phyloP scores from a whole-genome alignment of 2,329 filamentous ascomycete species.

The Pseudogymnoascus sp. region DNA sequence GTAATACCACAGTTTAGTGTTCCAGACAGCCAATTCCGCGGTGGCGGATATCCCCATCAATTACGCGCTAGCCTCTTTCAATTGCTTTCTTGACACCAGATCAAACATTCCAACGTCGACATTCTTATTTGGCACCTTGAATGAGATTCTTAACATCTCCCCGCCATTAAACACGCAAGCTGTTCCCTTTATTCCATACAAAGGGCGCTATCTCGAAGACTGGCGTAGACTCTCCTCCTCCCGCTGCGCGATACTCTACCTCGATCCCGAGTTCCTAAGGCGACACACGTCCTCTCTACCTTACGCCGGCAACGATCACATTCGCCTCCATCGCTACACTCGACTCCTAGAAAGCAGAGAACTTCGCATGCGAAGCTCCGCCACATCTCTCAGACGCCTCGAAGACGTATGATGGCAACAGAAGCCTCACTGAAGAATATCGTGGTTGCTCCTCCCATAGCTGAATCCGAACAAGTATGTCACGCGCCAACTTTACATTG shows the following conservation, averaged over 20 bases:
- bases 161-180: neutral
- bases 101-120: slow-evolving; percentile 7
- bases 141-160: slow-evolving; percentile 1
- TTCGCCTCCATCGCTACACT: neutral
- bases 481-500: slow-evolving; percentile 7
- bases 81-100: slow-evolving; percentile 7
- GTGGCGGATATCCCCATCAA: slow-evolving; percentile 1
- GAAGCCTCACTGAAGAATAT: slow-evolving; percentile 47
- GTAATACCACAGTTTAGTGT: neutral
- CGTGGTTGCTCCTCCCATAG: slow-evolving; percentile 22
- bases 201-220: slow-evolving; percentile 4
- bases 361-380: slow-evolving; percentile 28
- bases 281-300: slow-evolving; percentile 7
- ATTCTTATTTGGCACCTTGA: neutral
- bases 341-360: slow-evolving; percentile 3
- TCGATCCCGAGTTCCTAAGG: slow-evolving; percentile 2
- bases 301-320: neutral
- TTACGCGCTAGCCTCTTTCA: slow-evolving; percentile 6
- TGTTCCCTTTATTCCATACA: neutral
- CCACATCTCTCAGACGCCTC: slow-evolving; percentile 26
- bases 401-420: slow-evolving; percentile 58
- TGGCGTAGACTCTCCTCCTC: slow-evolving; percentile 1
- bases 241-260: neutral
- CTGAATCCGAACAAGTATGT: slow-evolving; percentile 11
- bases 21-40: slow-evolving; percentile 5